These are phyloP conservation scores for Eucalyptus sp. DNA, from an alignment of 345 rosid genomes.

Conservation along the genomic window DNA sequence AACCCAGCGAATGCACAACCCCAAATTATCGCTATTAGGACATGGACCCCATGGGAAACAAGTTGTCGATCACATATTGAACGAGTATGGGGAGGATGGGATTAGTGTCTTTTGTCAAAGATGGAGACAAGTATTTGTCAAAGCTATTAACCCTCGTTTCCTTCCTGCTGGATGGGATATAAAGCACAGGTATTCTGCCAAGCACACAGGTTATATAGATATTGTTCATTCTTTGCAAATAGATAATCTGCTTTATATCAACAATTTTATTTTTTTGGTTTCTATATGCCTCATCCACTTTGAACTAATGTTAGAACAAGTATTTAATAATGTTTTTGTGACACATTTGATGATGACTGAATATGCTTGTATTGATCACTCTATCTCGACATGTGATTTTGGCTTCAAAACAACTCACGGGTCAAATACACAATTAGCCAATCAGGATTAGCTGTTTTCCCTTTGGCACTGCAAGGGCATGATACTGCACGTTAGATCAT, in stretches of 20 bases:
- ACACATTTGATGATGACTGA: not conserved
- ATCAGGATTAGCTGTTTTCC: not conserved
- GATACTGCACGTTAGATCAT: not conserved
- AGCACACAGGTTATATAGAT: not conserved
- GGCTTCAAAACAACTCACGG: not conserved
- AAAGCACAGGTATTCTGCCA: constrained; percentile 48
- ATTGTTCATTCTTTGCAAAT: not conserved
- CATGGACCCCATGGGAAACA: constrained; percentile 96
- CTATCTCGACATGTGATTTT: not conserved
- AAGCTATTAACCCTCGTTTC: constrained; percentile 67
- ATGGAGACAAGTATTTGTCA: constrained; percentile 92
- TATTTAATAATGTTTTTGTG: not conserved
- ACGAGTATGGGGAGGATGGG: constrained; percentile 66
- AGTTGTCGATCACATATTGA: constrained; percentile 61
- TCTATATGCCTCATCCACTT: not conserved
- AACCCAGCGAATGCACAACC: constrained; percentile 25
- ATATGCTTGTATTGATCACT: not conserved
- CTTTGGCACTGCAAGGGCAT: not conserved
- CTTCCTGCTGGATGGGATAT: constrained; percentile 91
- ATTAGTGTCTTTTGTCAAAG: constrained; percentile 68
- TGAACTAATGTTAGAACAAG: not conserved
- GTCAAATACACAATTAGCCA: not conserved
- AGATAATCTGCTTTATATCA: not conserved
- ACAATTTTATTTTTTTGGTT: not conserved
- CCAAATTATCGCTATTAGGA: constrained; percentile 73